Conservation (phyloP, 2,329 filamentous ascomycete genomes). For the Juglanconis oblonga region DNA sequence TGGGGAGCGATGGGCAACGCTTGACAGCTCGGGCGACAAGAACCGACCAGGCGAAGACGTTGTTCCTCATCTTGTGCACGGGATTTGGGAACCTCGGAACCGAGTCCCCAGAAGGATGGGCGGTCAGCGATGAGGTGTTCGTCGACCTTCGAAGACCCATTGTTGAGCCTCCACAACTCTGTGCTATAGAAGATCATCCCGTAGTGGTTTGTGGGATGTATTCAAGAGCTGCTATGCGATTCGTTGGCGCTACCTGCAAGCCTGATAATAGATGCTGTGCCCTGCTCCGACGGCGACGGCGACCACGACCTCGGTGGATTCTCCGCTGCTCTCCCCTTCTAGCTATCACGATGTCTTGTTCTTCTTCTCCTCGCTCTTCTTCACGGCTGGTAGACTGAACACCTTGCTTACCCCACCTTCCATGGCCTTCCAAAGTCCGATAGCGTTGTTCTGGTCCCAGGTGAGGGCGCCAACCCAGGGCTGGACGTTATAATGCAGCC, state of each 20-base stretch:
- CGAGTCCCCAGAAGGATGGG: no score
- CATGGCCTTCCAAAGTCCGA: slow-evolving; percentile 63
- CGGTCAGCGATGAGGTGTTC: no score
- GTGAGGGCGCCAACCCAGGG: slow-evolving; percentile 89
- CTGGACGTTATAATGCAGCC: slow-evolving; percentile 93
- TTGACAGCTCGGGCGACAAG: no score
- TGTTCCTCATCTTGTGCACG: no score
- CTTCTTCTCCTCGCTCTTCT: slow-evolving; percentile 49
- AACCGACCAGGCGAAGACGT: no score
- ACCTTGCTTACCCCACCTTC: slow-evolving; percentile 60
- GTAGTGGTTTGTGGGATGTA: no score
- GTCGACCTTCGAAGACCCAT: no score
- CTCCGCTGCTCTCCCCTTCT: slow-evolving; percentile 18
- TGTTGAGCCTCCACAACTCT: no score
- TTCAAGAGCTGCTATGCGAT: no score
- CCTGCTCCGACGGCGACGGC: neutral
- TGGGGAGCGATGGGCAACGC: no score
- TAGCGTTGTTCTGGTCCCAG: slow-evolving; percentile 65
- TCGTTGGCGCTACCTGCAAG: neutral
- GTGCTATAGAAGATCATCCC: no score
- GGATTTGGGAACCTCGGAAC: no score
- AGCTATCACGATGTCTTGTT: slow-evolving; percentile 1
- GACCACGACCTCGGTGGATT: neutral
- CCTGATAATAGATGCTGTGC: neutral
- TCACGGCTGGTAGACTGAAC: slow-evolving; percentile 65